Evolutionary conservation across 176 grass and related monocot genomes (phyloP).

Genomic region (Hordeum vulgare): DNA sequence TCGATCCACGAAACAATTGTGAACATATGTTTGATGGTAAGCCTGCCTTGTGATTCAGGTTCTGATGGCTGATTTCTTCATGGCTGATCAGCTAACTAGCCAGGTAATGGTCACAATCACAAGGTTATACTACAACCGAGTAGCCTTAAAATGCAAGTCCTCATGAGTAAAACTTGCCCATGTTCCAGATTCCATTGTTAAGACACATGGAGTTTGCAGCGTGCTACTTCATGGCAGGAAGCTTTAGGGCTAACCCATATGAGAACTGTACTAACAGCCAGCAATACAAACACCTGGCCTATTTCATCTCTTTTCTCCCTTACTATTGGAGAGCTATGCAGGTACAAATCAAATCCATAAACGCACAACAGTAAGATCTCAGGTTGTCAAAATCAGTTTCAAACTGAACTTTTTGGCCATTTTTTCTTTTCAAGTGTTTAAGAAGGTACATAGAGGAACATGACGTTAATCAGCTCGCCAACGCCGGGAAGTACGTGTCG

Average conservation of each 20-base stretch:
- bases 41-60: constrained; percentile 35
- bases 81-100: constrained; percentile 98
- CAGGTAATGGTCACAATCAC: constrained; percentile 39
- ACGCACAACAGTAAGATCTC: not conserved
- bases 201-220: constrained; percentile 77
- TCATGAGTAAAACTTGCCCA: not conserved
- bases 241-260: constrained; percentile 45
- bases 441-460: constrained; percentile 89
- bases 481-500: constrained; percentile 81
- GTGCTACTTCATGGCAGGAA: constrained; percentile 87
- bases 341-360: constrained; percentile 29
- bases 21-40: not conserved
- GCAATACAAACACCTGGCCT: constrained; percentile 62
- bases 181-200: constrained; percentile 65
- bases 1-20: not conserved
- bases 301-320: constrained; percentile 84
- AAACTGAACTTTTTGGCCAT: not conserved
- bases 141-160: not conserved
- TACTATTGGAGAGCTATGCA: constrained; percentile 99
- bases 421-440: constrained; percentile 17
- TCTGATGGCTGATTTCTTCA: constrained; percentile 94
- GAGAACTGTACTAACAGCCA: constrained; percentile 42
- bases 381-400: not conserved
- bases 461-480: constrained; percentile 72
- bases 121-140: not conserved